A percentile compares a stretch with the other conserved stretches of the same genome.
Conservation (phyloP, 2,329 filamentous ascomycete genomes). For the Penicillium sp. region DNA sequence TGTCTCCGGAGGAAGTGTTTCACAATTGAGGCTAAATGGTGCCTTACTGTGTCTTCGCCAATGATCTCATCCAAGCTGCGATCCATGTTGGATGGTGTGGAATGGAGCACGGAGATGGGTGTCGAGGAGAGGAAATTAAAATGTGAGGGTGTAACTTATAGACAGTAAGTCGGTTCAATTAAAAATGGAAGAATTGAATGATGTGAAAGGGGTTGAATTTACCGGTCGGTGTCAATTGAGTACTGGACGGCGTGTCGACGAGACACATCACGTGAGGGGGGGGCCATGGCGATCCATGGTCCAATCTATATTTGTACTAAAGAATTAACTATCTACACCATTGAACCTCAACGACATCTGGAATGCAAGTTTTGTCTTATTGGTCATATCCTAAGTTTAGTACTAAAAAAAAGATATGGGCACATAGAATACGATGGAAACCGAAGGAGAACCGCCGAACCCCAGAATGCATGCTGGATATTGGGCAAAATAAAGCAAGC, state of each 20-base stretch:
- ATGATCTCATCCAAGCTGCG: constrained; percentile 66
- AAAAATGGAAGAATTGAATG: not conserved
- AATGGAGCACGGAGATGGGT: not conserved
- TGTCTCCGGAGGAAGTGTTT: not conserved
- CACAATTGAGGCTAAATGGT: not conserved
- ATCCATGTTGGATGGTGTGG: constrained; percentile 53
- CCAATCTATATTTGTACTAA: not conserved
- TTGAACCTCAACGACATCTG: not conserved
- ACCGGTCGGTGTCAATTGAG: not conserved
- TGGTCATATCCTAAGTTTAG: constrained; percentile 19
- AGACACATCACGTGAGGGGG: not conserved
- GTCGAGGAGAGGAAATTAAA: not conserved
- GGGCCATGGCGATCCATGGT: not conserved
- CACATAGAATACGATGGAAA: constrained; percentile 11
- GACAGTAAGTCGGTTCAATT: not conserved
- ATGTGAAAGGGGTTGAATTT: not conserved
- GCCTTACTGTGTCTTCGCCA: constrained; percentile 58
- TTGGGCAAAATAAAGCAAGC: constrained; percentile 15
- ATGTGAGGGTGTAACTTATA: not conserved
- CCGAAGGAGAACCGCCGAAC: constrained; percentile 20
- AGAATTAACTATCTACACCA: not conserved
- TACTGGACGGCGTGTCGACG: not conserved
- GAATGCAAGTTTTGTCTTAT: constrained; percentile 4
- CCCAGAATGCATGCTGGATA: constrained; percentile 30
- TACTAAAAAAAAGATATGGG: constrained; percentile 12